Conservation (phyloP, 306 rosid species). For the Prunus mongolica region DNA sequence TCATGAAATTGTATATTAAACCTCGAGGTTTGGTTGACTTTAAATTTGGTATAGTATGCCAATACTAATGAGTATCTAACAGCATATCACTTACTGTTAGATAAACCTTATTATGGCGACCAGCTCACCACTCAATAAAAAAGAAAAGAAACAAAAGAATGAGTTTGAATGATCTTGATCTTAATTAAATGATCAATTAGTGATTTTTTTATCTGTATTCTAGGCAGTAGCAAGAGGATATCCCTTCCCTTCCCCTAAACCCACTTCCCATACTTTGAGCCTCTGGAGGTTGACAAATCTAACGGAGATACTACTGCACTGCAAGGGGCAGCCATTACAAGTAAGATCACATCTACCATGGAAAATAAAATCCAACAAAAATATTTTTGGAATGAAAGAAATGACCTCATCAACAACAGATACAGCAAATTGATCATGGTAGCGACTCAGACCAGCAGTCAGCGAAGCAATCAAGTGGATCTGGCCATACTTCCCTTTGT, state of each 20-base stretch:
- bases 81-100: not conserved
- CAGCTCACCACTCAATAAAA: not conserved
- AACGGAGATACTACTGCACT: not conserved
- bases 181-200: not conserved
- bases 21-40: not conserved
- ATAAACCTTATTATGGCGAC: not conserved
- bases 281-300: not conserved
- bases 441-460: conserved; percentile 96
- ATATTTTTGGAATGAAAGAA: conserved; percentile 13
- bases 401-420: conserved; percentile 96
- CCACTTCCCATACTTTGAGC: not conserved
- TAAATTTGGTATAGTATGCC: not conserved
- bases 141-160: not conserved
- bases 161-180: not conserved
- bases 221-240: not conserved
- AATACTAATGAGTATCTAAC: not conserved
- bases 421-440: conserved; percentile 92
- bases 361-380: conserved; percentile 16
- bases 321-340: not conserved
- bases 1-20: not conserved
- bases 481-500: conserved; percentile 97
- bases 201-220: not conserved
- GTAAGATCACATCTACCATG: conserved; percentile 1
- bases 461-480: conserved; percentile 95
- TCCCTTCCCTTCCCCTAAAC: not conserved